Evolutionary conservation across 441 rosid genomes (phyloP), one percentile per base, ranked within the genome.

Genomic region (Jatropha multifida): DNA sequence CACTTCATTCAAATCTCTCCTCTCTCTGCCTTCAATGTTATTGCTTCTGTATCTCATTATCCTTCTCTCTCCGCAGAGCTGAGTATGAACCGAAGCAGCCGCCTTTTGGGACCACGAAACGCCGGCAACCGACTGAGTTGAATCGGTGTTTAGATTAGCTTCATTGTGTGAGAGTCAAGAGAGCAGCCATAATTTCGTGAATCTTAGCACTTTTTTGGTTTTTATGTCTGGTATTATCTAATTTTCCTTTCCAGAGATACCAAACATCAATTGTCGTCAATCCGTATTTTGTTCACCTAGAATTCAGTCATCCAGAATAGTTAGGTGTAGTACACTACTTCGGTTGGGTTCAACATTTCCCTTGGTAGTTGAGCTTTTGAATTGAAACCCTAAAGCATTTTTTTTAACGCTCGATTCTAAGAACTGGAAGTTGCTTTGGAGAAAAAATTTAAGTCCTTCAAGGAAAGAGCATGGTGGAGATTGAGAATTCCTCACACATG

Each of bases 401-500:
- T 54, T 41, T 4, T 12, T 32, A 32, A 32, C 32, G 32, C 32
- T 2, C 2, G 32, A 32, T 32, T 32, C 32, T 32, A 1, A 32
- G 32, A 32, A 32, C 32, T 32, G 32, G 32, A 2, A 32, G 2
- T 1, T 32, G 32, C 32, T 32, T 32, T 32, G 32, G 32, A 32
- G 56, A 15, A 15, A 4, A 51, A 51, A 51, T 51, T 51, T 17
- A 11, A 4, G 26, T 18, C 32, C 62, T 63, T 27, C 20, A 63
- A 54, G 40, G 51, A 67, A 73, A 68, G 27, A 74, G 27, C 20
- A 81, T 77, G 86, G 78, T 38, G 74, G 90, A 86, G 63, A 70
- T 79, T 64, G 87, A 81, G 52, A 81, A 81, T 73, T 84, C 88
- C 17, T 77, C 84, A 37, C 59, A 84, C 63, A 72, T 82, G 78